Conservation (phyloP, 371 early-diverging fungal genomes). For the Mortierella sp. region DNA sequence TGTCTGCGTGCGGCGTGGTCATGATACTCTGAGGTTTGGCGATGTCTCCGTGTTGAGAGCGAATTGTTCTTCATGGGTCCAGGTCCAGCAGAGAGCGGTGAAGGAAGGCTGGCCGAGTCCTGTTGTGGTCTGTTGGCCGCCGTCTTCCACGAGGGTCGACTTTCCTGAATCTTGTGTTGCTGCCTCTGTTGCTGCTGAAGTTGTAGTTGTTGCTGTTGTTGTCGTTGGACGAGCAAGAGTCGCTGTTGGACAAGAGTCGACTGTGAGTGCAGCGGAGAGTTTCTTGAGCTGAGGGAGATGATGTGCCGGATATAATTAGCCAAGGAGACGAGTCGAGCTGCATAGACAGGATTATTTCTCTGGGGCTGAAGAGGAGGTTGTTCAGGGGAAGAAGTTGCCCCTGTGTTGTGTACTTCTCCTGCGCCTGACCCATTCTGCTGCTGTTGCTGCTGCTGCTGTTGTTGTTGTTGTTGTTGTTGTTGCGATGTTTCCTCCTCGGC, state of each 20-base stretch:
- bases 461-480: not conserved
- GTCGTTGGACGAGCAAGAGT: not conserved
- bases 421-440: conserved; percentile 14
- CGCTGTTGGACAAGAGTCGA: conserved; percentile 14
- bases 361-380: not conserved
- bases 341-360: conserved; percentile 18
- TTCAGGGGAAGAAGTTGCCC: too few relatives aligned
- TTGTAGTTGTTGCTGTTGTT: conserved; percentile 20
- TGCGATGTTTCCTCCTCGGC: conserved; percentile 8
- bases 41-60: conserved; percentile 27
- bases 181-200: conserved; percentile 7
- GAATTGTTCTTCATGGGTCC: conserved; percentile 46
- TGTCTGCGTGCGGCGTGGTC: conserved; percentile 34
- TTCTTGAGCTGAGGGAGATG: conserved; percentile 41
- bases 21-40: conserved; percentile 32
- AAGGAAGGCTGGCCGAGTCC: conserved; percentile 14
- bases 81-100: conserved; percentile 35
- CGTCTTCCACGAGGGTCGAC: not conserved
- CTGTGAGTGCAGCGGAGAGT: conserved; percentile 22
- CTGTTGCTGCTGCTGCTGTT: conserved; percentile 12
- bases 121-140: not conserved
- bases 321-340: conserved; percentile 42
- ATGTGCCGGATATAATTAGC: conserved; percentile 57
- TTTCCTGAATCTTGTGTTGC: conserved; percentile 17
- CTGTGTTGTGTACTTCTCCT: not conserved